Base-by-base conservation (phyloP, 2,329 filamentous ascomycete species). In the Fusarium camptoceras region DNA sequence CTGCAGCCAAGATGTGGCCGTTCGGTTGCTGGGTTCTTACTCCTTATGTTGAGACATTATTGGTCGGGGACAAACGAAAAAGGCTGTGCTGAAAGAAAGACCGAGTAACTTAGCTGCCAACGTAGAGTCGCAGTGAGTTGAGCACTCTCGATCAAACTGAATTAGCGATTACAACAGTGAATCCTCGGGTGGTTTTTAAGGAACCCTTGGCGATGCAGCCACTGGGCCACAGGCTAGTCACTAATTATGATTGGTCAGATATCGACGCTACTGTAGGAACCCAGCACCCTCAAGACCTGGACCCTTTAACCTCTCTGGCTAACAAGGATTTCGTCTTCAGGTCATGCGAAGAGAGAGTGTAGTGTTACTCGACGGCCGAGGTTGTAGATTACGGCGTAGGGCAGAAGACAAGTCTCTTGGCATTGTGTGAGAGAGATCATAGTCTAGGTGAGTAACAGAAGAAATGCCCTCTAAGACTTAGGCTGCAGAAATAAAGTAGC, bases 371-470 rank as follows among this genome's bases (percentile, higher is more conserved):
- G 43, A 27, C 41, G 37, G 37, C 24, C 39, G 22, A 54, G 86
- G 8, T 90, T 84, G 46, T 34, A 96, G 37, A 37, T 48, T 64
- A 43, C 50, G 60, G 59, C 59, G 81, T 3, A 96, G 59, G 48
- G 48, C 48, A 51, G 24, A 27, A 39, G 24, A 20, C 31, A 39
- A 25, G 22, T 14, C 37, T 59, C 54, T 59, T 65, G 60, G 47
- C 54, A 39, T 25, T 25, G 18, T 25, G 18, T 25, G 8, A 28
- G 31, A 6, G 15, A n/a, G n/a, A n/a, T n/a, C n/a, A n/a, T n/a
- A n/a, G n/a, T n/a, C n/a, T 31, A 15, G 30, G 15, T 28, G 27
- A 9, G 10, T 11, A 11, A 10, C 10, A 28, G 27, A 28, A 28
- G 9, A 28, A 12, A 4, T 11, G 27, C 12, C 27, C 27, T 16